These are phyloP conservation scores for Verticillium tricorpus DNA, from an alignment of 2,329 filamentous ascomycete genomes.

Conservation along the genomic window DNA sequence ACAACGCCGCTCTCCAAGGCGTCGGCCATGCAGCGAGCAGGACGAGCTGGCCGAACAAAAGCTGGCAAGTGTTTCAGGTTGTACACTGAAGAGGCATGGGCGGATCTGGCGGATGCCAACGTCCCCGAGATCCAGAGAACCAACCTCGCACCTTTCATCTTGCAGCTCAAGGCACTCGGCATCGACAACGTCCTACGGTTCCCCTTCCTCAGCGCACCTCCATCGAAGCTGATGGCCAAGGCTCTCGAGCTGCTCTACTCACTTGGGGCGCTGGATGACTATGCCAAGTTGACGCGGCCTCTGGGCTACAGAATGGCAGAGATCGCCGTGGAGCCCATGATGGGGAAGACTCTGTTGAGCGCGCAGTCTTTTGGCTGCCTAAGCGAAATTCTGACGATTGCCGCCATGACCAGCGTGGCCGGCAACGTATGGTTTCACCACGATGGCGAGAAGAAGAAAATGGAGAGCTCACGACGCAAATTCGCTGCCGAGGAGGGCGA, in stretches of 20 bases:
- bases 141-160: constrained; percentile 79
- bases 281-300: constrained; percentile 84
- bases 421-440: constrained; percentile 79
- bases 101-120: constrained; percentile 63
- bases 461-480: constrained; percentile 70
- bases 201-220: constrained; percentile 81
- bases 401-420: constrained; percentile 87
- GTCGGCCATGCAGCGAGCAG: constrained; percentile 85
- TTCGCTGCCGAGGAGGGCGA: constrained; percentile 94
- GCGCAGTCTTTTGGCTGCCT: constrained; percentile 73
- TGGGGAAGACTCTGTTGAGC: constrained; percentile 80
- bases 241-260: constrained; percentile 86
- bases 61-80: constrained; percentile 92
- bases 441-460: constrained; percentile 69
- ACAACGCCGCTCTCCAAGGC: constrained; percentile 82
- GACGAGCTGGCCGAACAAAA: constrained; percentile 81
- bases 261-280: constrained; percentile 79
- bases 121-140: constrained; percentile 89
- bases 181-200: constrained; percentile 94
- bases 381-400: constrained; percentile 83
- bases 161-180: constrained; percentile 91
- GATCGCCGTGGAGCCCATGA: constrained; percentile 90
- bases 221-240: constrained; percentile 77
- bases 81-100: constrained; percentile 74
- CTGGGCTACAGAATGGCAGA: constrained; percentile 92